Base-by-base conservation (phyloP, 2,329 filamentous ascomycete genomes). In the Diaporthe nobilis region DNA sequence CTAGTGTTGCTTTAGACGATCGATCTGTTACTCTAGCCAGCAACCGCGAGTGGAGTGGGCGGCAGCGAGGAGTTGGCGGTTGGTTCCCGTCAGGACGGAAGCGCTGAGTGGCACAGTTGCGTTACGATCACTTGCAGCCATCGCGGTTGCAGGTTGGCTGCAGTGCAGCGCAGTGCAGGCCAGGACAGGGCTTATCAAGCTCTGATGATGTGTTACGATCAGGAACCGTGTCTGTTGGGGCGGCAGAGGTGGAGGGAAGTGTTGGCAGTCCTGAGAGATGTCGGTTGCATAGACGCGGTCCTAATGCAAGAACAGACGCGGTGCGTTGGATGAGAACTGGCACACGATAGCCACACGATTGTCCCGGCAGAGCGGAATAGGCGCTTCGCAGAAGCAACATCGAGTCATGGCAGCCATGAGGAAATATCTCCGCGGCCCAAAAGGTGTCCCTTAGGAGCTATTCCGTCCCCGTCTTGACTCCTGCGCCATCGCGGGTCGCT, bases 41-140 rank as follows among this genome's bases (percentile, higher is more conserved):
- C 44, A 15, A 44, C 71, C n/a, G 25, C 39, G 47, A 53, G 17
- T 51, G 34, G 28, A 25, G 49, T 39, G 58, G 57, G 57, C 71
- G 71, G 57, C 44, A 63, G 71, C 37, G n/a, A 61, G 57, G 44
- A 42, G 57, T 49, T 65, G 58, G 71, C 58, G 73, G 68, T 75
- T 73, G 58, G 68, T 57, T 73, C 60, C 67, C 73, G 60, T 25
- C 58, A n/a, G 28, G 68, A 8, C 39, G 68, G 73, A 75, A 72
- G 73, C 73, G 73, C 73, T 49, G 68, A 51, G 73, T 42, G 57
- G 58, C 74, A 73, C 60, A 34, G 47, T 37, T 65, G 34, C 71
- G 42, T 44, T 44, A 37, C 47, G 47, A 73, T 55, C 58, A 65
- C 17, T 61, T 55, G 58, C 58, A 73, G 58, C 47, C 17, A 49